Conservation (phyloP, 495 filamentous ascomycete genomes). For the Apodospora peruviana region DNA sequence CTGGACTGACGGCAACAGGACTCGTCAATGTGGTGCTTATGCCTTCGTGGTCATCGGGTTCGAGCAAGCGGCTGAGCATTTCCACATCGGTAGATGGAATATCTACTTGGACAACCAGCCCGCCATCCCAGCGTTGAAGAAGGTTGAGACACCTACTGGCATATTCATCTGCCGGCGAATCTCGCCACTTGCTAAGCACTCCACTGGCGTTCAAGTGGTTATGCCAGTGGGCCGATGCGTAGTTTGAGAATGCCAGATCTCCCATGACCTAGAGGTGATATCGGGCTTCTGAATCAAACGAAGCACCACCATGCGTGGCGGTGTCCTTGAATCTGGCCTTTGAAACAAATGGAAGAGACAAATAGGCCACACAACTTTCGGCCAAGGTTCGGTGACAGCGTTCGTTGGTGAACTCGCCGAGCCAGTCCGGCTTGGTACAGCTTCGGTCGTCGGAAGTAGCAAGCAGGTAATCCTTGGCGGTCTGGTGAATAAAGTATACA, state of each 20-base stretch:
- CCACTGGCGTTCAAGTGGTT: not conserved
- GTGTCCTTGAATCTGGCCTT: not conserved
- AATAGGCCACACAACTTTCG: conserved; percentile 13
- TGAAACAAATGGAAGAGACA: conserved; percentile 6
- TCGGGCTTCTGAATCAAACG: not conserved
- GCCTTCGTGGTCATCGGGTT: not conserved
- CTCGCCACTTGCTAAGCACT: not conserved
- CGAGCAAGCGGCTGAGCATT: not conserved
- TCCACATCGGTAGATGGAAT: not conserved
- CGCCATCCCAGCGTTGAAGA: conserved; percentile 1
- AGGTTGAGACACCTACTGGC: not conserved
- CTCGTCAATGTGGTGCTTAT: too few relatives aligned
- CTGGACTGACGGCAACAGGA: not conserved
- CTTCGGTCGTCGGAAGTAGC: not conserved
- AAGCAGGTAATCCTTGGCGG: conserved; percentile 35
- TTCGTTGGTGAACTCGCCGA: conserved; percentile 9
- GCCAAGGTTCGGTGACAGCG: conserved; percentile 11
- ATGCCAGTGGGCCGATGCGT: conserved; percentile 4
- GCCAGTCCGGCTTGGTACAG: conserved; percentile 7
- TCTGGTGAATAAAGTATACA: conserved; percentile 39
- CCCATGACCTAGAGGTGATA: conserved; percentile 5
- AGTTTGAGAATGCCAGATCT: conserved; percentile 6
- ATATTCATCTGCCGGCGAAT: not conserved
- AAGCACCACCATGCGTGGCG: not conserved
- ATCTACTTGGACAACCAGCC: not conserved